Conservation (phyloP, 78 protist species). For the Andalucia godoyi region DNA sequence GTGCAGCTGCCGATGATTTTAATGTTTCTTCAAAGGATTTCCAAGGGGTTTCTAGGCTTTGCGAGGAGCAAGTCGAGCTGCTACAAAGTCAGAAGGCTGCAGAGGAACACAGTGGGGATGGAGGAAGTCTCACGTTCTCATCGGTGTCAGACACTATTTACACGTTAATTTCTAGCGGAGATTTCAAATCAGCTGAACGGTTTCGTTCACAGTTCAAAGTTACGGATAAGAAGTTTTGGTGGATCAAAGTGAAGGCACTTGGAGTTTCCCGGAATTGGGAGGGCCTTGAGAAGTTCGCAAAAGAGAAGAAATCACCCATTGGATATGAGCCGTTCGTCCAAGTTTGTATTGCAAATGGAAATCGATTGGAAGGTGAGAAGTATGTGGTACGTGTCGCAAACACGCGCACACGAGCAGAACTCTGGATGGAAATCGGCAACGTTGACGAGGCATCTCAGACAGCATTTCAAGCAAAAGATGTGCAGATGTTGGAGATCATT, state of each 20-base stretch:
- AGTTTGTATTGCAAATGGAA: slow-evolving; percentile 20
- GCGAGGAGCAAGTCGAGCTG: no score
- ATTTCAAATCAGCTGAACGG: no score
- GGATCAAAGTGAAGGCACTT: slow-evolving; percentile 44
- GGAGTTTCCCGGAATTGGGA: slow-evolving; percentile 13
- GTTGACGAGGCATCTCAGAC: slow-evolving; percentile 36
- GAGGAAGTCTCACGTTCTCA: no score
- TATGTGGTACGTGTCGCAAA: slow-evolving; percentile 23
- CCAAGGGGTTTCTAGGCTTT: no score
- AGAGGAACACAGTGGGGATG: no score
- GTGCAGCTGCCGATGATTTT: no score
- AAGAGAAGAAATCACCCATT: slow-evolving; percentile 49
- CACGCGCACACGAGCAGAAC: slow-evolving; percentile 7
- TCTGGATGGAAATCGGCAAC: slow-evolving; percentile 16
- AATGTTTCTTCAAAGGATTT: no score
- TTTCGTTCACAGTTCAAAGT: slow-evolving; percentile 43
- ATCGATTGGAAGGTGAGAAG: slow-evolving; percentile 16
- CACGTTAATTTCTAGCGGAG: no score
- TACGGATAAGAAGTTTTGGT: slow-evolving; percentile 39
- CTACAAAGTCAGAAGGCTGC: no score
- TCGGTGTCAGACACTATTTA: no score
- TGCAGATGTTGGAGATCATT: slow-evolving; percentile 20
- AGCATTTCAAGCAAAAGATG: slow-evolving; percentile 29
- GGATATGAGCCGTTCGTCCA: slow-evolving; percentile 56
- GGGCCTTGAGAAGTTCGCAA: slow-evolving; percentile 14